Evolutionary conservation across 2,329 filamentous ascomycete species (phyloP), one percentile per base, ranked within the genome.

Genomic region (Stagonosporopsis rhizophila): DNA sequence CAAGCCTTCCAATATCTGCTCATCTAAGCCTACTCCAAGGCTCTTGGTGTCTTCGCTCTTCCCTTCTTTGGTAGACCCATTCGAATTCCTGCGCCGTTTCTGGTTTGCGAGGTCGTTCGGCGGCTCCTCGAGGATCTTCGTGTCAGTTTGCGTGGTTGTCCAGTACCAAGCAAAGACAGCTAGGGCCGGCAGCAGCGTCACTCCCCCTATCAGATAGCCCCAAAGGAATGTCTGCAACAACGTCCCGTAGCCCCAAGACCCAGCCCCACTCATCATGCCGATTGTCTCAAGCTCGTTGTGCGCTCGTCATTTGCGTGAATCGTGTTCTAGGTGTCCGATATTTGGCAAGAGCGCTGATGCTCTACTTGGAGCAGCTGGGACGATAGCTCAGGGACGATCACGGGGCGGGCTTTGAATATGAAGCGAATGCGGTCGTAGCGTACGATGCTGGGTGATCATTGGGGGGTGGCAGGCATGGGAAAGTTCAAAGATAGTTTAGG

Each of bases 221-320:
- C 65, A 69, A 38, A 68, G n/a, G 51, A 69, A 69, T 34, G 63
- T 61, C 59, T 62, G 67, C 46, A 69, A 58, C 42, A 62, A 40
- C 12, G 65, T 56, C 38, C 66, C 66, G 61, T 64, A 67, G 11
- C 59, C 58, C 66, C 66, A 68, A 50, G 63, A 65, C 49, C 59
- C 50, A 50, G 45, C 35, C 50, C 50, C 66, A 19, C 62, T 64
- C 66, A 69, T 69, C 57, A 61, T 69, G 66, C 61, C 55, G 52
- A 45, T 37, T 62, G 49, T 60, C 42, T 55, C 56, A 65, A 51
- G 56, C 41, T 37, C 25, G 48, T 40, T 44, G 57, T 47, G 28
- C 34, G 53, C 61, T 52, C 65, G 63, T 64, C 55, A 61, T 66
- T 57, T 37, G 49, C 37, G 32, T 45, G 15, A 4, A n/a, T 12